Percentiles rank a stretch among this genome's conserved stretches.
Conservation (phyloP, 2,329 filamentous ascomycete genomes). For the Spiromastix sp. region DNA sequence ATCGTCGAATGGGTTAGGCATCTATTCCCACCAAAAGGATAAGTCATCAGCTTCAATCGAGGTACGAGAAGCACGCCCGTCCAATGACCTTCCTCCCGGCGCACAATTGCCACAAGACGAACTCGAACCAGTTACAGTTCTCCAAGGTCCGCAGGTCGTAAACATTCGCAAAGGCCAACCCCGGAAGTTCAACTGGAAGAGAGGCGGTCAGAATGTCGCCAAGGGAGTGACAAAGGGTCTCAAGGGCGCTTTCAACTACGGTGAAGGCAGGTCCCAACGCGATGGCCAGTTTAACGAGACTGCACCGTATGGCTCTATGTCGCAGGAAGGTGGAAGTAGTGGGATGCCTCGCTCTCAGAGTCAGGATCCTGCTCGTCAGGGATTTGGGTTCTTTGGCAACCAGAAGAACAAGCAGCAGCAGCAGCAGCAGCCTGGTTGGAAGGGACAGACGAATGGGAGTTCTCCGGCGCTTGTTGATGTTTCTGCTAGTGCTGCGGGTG, state of each 20-base stretch:
- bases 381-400: slow-evolving; percentile 61
- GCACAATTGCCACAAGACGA: slow-evolving; percentile 54
- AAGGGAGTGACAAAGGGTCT: slow-evolving; percentile 92
- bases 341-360: slow-evolving; percentile 28
- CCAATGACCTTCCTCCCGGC: slow-evolving; percentile 47
- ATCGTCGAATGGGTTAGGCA: slow-evolving; percentile 47
- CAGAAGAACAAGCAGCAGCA: slow-evolving; percentile 31
- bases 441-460: slow-evolving; percentile 34
- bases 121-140: slow-evolving; percentile 46
- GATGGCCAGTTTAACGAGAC: slow-evolving; percentile 50
- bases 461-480: slow-evolving; percentile 30
- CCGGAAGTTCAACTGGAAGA: slow-evolving; percentile 99
- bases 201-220: slow-evolving; percentile 83
- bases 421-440: no score
- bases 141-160: slow-evolving; percentile 78
- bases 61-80: slow-evolving; percentile 31
- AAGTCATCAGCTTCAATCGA: slow-evolving; percentile 38
- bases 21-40: slow-evolving; percentile 48
- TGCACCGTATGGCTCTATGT: slow-evolving; percentile 54
- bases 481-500: slow-evolving; percentile 19
- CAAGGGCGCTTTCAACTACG: slow-evolving; percentile 77
- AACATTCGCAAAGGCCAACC: slow-evolving; percentile 89
- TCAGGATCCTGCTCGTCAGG: slow-evolving; percentile 42
- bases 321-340: slow-evolving; percentile 16
- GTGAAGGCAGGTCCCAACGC: slow-evolving; percentile 45